These are phyloP conservation scores for Silybum marianum DNA, from an alignment of 129 eudicot species.

Conservation along the genomic window DNA sequence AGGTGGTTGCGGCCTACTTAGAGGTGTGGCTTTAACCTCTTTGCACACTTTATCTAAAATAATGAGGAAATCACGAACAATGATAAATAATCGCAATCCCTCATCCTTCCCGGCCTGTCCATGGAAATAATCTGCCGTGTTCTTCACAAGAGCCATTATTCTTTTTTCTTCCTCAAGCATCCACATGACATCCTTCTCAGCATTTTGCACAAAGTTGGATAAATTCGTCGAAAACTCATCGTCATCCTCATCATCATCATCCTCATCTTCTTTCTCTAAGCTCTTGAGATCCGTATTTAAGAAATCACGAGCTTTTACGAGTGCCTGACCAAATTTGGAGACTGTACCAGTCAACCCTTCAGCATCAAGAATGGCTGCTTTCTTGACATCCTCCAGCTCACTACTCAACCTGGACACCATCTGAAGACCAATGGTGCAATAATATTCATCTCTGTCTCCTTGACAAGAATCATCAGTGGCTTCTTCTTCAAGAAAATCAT, in stretches of 20 bases:
- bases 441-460: conserved; percentile 65
- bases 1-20: conserved; percentile 32
- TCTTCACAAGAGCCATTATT: conserved; percentile 77
- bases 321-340: conserved; percentile 55
- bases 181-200: conserved; percentile 74
- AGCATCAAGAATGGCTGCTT: conserved; percentile 76
- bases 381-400: conserved; percentile 76
- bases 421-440: conserved; percentile 74
- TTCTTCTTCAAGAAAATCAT: conserved; percentile 54
- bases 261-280: conserved; percentile 35
- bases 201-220: conserved; percentile 60
- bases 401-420: conserved; percentile 70
- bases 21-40: conserved; percentile 61
- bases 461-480: conserved; percentile 18
- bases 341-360: conserved; percentile 71
- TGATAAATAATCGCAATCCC: conserved; percentile 79
- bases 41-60: conserved; percentile 76
- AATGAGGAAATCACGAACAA: conserved; percentile 81
- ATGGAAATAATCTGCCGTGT: conserved; percentile 89
- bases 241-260: conserved; percentile 6
- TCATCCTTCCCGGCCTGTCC: conserved; percentile 87
- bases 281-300: conserved; percentile 62
- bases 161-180: conserved; percentile 87
- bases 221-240: conserved; percentile 63
- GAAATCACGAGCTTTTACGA: conserved; percentile 63